Percentiles rank a stretch among this genome's conserved stretches.
Evolutionary conservation across 73 alveolate species (phyloP).

Genomic region (Symbiodinium natans): DNA sequence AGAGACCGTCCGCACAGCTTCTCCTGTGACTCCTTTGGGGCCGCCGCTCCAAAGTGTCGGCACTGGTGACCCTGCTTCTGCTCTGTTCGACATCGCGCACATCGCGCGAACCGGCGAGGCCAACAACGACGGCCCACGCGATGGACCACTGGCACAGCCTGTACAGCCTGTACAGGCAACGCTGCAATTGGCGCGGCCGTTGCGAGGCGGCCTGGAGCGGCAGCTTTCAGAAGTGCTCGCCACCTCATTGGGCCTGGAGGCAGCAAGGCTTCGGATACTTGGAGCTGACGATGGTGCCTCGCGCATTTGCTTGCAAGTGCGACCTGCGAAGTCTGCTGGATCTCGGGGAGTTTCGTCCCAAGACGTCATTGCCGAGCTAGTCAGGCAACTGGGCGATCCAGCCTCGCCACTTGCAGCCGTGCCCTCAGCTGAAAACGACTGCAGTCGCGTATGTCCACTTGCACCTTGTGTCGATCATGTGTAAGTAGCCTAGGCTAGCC

Average conservation of each 20-base stretch:
- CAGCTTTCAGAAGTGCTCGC: constrained; percentile 17
- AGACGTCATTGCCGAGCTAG: neutral
- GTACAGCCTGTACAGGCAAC: constrained; percentile 45
- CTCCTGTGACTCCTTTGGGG: no score
- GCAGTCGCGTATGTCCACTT: neutral
- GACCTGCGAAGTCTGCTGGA: neutral
- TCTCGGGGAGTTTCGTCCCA: neutral
- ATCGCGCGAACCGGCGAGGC: no score
- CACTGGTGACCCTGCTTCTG: no score
- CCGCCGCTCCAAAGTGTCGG: no score
- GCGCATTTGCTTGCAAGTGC: constrained; percentile 32
- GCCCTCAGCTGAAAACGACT: neutral
- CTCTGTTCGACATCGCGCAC: no score
- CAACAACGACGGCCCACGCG: no score
- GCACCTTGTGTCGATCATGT: no score
- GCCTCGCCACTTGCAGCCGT: neutral
- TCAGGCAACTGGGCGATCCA: neutral
- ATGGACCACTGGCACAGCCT: no score
- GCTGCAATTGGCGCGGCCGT: constrained; percentile 32
- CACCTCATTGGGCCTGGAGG: neutral
- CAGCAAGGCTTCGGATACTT: neutral
- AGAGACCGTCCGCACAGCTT: neutral
- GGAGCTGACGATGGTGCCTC: constrained; percentile 76
- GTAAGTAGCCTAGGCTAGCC: neutral
- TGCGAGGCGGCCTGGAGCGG: neutral